A percentile compares a stretch with the other conserved stretches of the same genome.
Evolutionary conservation across 2,329 filamentous ascomycete genomes (phyloP).

Genomic region (Alternaria novae-zelandiae): DNA sequence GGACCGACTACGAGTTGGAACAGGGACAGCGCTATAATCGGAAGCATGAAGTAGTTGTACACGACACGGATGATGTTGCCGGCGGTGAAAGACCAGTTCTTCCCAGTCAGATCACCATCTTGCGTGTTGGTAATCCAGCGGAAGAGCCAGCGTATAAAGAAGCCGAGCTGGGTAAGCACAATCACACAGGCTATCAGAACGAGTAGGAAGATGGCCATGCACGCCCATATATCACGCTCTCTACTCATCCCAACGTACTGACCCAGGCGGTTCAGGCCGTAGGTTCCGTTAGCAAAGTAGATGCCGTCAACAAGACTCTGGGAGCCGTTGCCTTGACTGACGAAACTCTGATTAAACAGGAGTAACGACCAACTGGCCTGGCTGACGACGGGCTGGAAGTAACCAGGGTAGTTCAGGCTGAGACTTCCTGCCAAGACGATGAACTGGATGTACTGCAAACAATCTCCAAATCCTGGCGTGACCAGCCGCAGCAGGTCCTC

Average conservation of each 20-base stretch:
- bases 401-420: constrained; percentile 88
- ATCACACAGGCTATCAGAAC: constrained; percentile 74
- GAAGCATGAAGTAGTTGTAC: constrained; percentile 91
- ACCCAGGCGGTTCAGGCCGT: constrained; percentile 79
- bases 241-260: constrained; percentile 82
- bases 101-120: constrained; percentile 86
- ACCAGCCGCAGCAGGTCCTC: constrained; percentile 89
- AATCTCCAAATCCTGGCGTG: constrained; percentile 95
- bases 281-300: constrained; percentile 78
- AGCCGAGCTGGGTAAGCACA: constrained; percentile 76
- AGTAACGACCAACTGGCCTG: constrained; percentile 87
- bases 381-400: constrained; percentile 89
- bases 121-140: constrained; percentile 73
- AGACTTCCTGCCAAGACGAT: constrained; percentile 85
- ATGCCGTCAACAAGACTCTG: constrained; percentile 80
- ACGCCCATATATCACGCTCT: constrained; percentile 85
- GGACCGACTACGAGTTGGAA: constrained; percentile 85
- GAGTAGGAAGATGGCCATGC: constrained; percentile 89
- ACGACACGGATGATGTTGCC: constrained; percentile 74
- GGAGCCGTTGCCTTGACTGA: constrained; percentile 70
- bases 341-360: constrained; percentile 92
- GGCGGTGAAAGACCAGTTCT: constrained; percentile 82
- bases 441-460: constrained; percentile 96
- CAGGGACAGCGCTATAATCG: constrained; percentile 83
- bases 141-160: constrained; percentile 76